A percentile compares a stretch with the other conserved stretches of the same genome.
Conservation (phyloP, 2,329 filamentous ascomycete genomes). For the Botrytis porri region DNA sequence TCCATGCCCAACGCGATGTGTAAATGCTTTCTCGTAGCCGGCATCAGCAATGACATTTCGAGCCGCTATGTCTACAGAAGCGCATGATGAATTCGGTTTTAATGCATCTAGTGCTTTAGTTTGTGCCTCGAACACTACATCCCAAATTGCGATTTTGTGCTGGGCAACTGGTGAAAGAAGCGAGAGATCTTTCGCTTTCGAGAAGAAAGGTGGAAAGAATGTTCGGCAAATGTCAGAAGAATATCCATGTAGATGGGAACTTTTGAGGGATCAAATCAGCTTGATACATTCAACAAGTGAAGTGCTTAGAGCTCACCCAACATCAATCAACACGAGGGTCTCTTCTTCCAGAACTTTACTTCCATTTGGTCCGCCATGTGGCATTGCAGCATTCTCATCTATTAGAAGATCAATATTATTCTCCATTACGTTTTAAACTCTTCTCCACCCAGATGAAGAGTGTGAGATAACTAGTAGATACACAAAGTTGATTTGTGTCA, state of each 20-base stretch:
- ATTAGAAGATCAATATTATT: constrained; percentile 15
- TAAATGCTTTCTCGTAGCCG: constrained; percentile 58
- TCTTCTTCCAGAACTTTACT: constrained; percentile 50
- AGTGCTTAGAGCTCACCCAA: constrained; percentile 41
- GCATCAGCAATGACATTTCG: constrained; percentile 54
- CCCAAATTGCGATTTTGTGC: constrained; percentile 58
- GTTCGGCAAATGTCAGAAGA: constrained; percentile 62
- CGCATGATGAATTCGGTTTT: constrained; percentile 51
- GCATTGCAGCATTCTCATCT: constrained; percentile 43
- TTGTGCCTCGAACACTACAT: constrained; percentile 61
- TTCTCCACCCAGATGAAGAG: not conserved
- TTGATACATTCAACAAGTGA: not conserved
- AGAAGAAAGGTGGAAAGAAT: constrained; percentile 49
- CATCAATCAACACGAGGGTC: constrained; percentile 61
- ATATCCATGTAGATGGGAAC: constrained; percentile 59
- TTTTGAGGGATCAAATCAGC: constrained; percentile 24
- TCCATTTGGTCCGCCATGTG: constrained; percentile 43
- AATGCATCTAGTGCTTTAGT: constrained; percentile 52
- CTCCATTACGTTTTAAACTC: not conserved
- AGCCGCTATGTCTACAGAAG: constrained; percentile 59
- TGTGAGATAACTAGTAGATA: not conserved
- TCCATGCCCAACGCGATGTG: constrained; percentile 60
- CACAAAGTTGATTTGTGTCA: not conserved
- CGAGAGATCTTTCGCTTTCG: constrained; percentile 27
- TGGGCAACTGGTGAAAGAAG: constrained; percentile 28